Percentiles rank a stretch among this genome's conserved stretches.
Evolutionary conservation across 768 basidiomycete species (phyloP).

Genomic region (Lactifluus subvellereus): DNA sequence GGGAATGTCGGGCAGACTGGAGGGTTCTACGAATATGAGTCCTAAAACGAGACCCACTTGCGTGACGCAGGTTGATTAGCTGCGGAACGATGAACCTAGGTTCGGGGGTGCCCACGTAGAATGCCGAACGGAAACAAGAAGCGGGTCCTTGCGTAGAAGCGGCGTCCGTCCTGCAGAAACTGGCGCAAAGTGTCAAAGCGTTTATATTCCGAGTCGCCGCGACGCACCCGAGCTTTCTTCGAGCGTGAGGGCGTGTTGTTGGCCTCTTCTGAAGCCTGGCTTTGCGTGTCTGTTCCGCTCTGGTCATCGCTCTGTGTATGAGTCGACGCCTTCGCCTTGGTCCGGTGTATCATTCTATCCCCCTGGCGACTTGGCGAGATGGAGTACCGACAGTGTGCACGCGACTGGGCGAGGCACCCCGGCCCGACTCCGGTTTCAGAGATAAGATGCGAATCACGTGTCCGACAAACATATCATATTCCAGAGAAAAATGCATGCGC

Average conservation of each 20-base stretch:
- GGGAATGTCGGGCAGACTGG: constrained; percentile 63
- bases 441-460: background rate
- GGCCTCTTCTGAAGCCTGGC: constrained; percentile 27
- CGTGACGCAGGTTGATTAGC: background rate
- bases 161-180: background rate
- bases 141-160: constrained; percentile 35
- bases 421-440: no score
- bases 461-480: no score
- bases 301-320: constrained; percentile 24
- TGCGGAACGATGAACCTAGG: background rate
- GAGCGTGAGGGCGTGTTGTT: constrained; percentile 23
- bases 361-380: no score
- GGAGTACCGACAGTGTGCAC: no score
- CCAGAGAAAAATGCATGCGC: background rate
- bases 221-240: constrained; percentile 30
- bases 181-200: background rate
- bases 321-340: constrained; percentile 30
- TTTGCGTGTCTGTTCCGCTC: constrained; percentile 26
- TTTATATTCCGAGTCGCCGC: background rate
- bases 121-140: constrained; percentile 73
- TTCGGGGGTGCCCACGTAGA: constrained; percentile 38
- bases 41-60: constrained; percentile 63
- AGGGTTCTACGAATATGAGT: constrained; percentile 59
- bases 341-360: constrained; percentile 32
- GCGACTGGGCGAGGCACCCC: no score